Percentiles rank a stretch among this genome's conserved stretches.
These are phyloP conservation scores for Cordyceps farinosa DNA, from an alignment of 2,329 filamentous ascomycete genomes.

Conservation along the genomic window DNA sequence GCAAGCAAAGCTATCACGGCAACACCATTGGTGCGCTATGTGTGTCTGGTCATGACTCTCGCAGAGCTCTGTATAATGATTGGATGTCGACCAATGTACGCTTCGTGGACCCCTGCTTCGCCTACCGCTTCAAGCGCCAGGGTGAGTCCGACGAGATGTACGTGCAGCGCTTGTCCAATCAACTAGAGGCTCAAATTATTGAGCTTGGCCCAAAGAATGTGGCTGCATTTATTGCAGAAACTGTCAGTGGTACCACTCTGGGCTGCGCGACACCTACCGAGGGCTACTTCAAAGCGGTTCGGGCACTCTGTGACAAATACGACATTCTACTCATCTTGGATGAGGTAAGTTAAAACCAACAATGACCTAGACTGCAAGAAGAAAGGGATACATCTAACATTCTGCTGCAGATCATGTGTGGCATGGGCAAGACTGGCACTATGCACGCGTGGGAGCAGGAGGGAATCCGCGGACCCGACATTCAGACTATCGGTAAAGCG, in stretches of 20 bases:
- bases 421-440: conserved; percentile 55
- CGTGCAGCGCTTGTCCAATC: conserved; percentile 55
- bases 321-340: conserved; percentile 70
- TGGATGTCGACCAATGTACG: conserved; percentile 10
- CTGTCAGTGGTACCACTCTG: conserved; percentile 62
- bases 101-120: conserved; percentile 7
- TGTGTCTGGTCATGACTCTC: conserved; percentile 8
- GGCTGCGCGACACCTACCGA: conserved; percentile 63
- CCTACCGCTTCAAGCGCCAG: conserved; percentile 1
- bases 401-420: conserved; percentile 65
- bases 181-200: conserved; percentile 64
- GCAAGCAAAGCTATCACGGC: conserved; percentile 45
- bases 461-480: conserved; percentile 52
- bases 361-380: background rate
- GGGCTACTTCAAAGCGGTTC: conserved; percentile 68
- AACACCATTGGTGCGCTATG: conserved; percentile 53
- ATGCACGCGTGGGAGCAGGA: conserved; percentile 62
- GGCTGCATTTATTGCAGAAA: conserved; percentile 68
- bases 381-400: background rate
- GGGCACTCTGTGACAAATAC: conserved; percentile 63
- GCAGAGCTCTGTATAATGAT: background rate
- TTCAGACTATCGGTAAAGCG: conserved; percentile 30
- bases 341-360: background rate
- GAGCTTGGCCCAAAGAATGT: conserved; percentile 61
- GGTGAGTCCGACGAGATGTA: conserved; percentile 39